phyloP scores from a whole-genome alignment of 1,284 basidiomycete species.

The Ustilago bromivora region DNA sequence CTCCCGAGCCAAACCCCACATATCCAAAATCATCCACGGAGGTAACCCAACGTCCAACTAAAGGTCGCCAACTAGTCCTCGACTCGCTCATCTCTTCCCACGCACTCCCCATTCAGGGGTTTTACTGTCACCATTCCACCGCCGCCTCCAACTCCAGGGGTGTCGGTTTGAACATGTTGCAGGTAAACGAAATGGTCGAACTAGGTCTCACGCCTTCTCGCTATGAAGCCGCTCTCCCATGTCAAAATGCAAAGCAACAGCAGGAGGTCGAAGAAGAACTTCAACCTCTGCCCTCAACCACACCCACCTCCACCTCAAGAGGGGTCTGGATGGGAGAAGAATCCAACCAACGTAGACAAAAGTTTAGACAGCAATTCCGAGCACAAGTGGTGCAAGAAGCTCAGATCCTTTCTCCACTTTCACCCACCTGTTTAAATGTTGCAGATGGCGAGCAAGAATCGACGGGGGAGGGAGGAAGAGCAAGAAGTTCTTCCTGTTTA shows the following conservation, averaged over 20 bases:
- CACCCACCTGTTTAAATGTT: not conserved
- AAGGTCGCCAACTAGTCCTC: conserved; percentile 25
- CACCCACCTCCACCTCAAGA: not conserved
- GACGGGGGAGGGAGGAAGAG: not conserved
- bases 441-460: not conserved
- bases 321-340: conserved; percentile 2
- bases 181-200: not conserved
- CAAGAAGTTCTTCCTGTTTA: not conserved
- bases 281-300: not conserved
- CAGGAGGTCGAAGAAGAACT: not conserved
- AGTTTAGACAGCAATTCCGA: conserved; percentile 9
- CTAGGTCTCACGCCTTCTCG: not conserved
- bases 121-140: conserved; percentile 24
- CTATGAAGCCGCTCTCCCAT: not conserved
- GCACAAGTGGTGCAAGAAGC: not conserved
- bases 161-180: not conserved
- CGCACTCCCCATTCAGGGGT: conserved; percentile 41
- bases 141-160: not conserved
- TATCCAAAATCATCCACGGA: no score
- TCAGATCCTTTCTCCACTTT: not conserved
- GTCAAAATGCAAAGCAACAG: not conserved
- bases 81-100: conserved; percentile 44
- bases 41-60: not conserved
- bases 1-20: no score
- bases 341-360: conserved; percentile 1